These are phyloP conservation scores for Quercus engelmannii DNA, from an alignment of 306 rosid species.

Conservation along the genomic window DNA sequence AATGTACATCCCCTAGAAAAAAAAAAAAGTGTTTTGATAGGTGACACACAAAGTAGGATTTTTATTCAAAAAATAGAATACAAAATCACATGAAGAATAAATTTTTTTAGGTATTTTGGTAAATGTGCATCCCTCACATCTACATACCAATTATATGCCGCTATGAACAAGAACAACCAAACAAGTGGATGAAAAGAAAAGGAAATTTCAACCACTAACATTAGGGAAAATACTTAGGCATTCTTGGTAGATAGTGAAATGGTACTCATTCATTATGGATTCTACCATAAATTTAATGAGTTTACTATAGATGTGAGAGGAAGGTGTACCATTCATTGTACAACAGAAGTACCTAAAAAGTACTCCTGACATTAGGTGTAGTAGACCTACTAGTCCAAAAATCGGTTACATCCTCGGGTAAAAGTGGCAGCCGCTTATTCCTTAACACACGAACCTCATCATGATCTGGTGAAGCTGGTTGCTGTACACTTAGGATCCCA, in stretches of 20 bases:
- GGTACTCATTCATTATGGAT: accelerated
- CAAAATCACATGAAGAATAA: too few species aligned
- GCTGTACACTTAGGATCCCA: not conserved
- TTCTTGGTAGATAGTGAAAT: accelerated
- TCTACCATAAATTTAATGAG: accelerated
- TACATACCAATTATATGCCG: too few species aligned
- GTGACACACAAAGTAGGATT: too few species aligned
- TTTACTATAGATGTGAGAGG: accelerated
- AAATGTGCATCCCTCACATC: too few species aligned
- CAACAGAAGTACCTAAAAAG: accelerated
- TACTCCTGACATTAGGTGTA: slow-evolving; percentile 33
- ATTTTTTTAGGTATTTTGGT: too few species aligned
- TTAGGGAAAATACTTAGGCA: too few species aligned
- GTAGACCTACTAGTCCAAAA: slow-evolving; percentile 36
- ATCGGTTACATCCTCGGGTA: slow-evolving; percentile 38
- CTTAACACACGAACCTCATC: slow-evolving; percentile 28
- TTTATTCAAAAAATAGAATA: too few species aligned
- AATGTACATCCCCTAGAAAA: too few species aligned
- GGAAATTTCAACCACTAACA: too few species aligned
- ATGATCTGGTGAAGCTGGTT: slow-evolving; percentile 38
- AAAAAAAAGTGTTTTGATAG: too few species aligned
- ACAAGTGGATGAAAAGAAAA: too few species aligned
- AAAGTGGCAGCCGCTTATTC: slow-evolving; percentile 22
- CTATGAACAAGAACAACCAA: too few species aligned
- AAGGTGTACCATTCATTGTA: accelerated